phyloP scores from a whole-genome alignment of 805 yeast genomes.

The Grigorovia yakushimaensis region DNA sequence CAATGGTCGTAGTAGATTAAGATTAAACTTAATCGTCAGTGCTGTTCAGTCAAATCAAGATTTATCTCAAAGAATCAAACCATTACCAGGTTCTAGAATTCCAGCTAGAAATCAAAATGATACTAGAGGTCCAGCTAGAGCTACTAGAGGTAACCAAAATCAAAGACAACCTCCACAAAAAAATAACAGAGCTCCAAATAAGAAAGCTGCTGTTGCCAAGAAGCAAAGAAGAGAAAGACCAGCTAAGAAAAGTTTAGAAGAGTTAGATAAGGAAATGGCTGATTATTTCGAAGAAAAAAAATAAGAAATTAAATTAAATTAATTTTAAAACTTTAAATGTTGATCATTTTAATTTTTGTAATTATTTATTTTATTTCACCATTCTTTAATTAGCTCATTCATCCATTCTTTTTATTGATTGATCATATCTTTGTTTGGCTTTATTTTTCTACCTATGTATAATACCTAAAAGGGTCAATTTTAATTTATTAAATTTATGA shows the following conservation, averaged over 20 bases:
- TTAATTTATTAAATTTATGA: too few relatives aligned
- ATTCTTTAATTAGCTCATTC: not conserved
- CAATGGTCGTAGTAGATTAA: conserved; percentile 68
- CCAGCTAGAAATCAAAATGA: conserved; percentile 1
- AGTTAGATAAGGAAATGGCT: conserved; percentile 96
- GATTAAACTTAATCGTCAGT: conserved; percentile 73
- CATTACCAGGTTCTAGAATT: conserved; percentile 14
- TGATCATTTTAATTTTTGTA: not conserved
- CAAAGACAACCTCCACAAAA: conserved; percentile 6
- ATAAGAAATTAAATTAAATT: conserved; percentile 1
- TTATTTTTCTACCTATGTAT: too few relatives aligned
- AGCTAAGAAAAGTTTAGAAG: conserved; percentile 72
- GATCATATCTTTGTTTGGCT: not conserved
- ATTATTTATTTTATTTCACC: not conserved
- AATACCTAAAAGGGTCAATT: too few relatives aligned
- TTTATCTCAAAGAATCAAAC: conserved; percentile 65
- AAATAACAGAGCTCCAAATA: conserved; percentile 24
- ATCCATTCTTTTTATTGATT: too few relatives aligned
- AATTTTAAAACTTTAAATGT: not conserved
- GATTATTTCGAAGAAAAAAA: conserved; percentile 64
- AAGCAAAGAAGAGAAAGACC: conserved; percentile 33
- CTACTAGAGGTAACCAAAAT: conserved; percentile 15
- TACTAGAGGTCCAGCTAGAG: conserved; percentile 12
- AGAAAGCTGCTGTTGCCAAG: conserved; percentile 29
- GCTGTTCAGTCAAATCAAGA: conserved; percentile 57